A percentile compares a stretch with the other conserved stretches of the same genome.
Evolutionary conservation across 148 eudicot species (phyloP).

Genomic region (Chenopodium quinoa): DNA sequence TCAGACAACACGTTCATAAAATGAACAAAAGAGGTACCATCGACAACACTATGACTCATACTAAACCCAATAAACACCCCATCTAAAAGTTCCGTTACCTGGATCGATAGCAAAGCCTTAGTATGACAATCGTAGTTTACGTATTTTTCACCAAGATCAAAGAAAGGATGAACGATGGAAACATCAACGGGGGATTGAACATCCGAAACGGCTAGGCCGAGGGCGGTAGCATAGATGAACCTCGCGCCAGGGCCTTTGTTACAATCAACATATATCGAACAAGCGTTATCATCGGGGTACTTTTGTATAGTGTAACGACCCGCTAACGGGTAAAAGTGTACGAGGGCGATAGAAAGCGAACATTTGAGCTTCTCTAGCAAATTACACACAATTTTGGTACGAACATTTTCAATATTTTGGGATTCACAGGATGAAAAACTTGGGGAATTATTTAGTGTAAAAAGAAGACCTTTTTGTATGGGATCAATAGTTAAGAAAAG

Average conservation of each 20-base stretch:
- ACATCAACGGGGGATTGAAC: constrained; percentile 23
- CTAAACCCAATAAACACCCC: constrained; percentile 21
- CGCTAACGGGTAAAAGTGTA: not conserved
- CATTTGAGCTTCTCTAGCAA: constrained; percentile 11
- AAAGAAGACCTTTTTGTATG: constrained; percentile 24
- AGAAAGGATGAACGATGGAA: constrained; percentile 20
- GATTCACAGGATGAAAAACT: not conserved
- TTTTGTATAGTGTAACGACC: constrained; percentile 4
- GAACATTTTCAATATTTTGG: too few relatives aligned
- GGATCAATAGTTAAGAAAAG: not conserved
- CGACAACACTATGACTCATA: constrained; percentile 12
- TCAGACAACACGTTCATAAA: constrained; percentile 11
- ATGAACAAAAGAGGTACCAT: constrained; percentile 17
- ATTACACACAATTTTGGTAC: not conserved
- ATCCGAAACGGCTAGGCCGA: constrained; percentile 20
- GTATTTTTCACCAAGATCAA: constrained; percentile 22
- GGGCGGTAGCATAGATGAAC: constrained; percentile 40
- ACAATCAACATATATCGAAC: constrained; percentile 22
- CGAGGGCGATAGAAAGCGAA: constrained; percentile 13
- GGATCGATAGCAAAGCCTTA: constrained; percentile 43
- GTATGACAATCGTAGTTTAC: constrained; percentile 42
- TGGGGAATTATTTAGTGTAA: not conserved
- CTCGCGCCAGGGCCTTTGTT: constrained; percentile 45
- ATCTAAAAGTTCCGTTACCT: constrained; percentile 25
- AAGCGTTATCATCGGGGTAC: not conserved